A percentile compares a stretch with the other conserved stretches of the same genome.
Conservation (phyloP, 208 protist species). For the Trypanosoma vivax region DNA sequence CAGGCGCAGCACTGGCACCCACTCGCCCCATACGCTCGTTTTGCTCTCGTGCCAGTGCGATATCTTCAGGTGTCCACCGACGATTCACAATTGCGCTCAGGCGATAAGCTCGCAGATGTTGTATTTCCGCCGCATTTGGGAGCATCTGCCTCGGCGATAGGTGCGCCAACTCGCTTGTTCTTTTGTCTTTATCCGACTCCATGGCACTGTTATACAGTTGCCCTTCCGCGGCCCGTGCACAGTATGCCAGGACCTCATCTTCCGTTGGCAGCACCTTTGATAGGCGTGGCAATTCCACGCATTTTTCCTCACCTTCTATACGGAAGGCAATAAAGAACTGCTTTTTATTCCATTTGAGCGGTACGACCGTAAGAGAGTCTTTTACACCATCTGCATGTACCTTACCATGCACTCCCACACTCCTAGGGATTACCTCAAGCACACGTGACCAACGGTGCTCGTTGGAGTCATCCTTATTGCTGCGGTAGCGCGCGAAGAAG, state of each 20-base stretch:
- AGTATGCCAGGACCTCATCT: slow-evolving; percentile 57
- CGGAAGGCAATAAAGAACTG: slow-evolving; percentile 46
- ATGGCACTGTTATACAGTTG: slow-evolving; percentile 23
- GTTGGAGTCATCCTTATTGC: slow-evolving; percentile 26
- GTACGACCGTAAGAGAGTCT: slow-evolving; percentile 7
- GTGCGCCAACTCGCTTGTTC: neutral
- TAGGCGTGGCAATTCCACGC: slow-evolving; percentile 41
- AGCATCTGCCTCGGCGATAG: slow-evolving; percentile 25
- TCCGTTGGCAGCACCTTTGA: slow-evolving; percentile 46
- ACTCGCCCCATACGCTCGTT: slow-evolving; percentile 21
- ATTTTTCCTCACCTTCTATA: slow-evolving; percentile 44
- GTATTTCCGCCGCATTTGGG: slow-evolving; percentile 37
- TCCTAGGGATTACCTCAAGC: slow-evolving; percentile 11
- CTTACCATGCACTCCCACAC: neutral
- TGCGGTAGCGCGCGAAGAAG: slow-evolving; percentile 65
- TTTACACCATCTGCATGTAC: slow-evolving; percentile 1
- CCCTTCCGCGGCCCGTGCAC: slow-evolving; percentile 20
- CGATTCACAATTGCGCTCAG: slow-evolving; percentile 33
- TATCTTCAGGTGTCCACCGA: slow-evolving; percentile 41
- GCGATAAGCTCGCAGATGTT: slow-evolving; percentile 29
- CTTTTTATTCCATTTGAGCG: slow-evolving; percentile 45
- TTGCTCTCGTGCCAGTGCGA: slow-evolving; percentile 31
- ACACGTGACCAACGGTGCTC: slow-evolving; percentile 62
- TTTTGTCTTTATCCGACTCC: slow-evolving; percentile 8
- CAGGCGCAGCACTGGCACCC: slow-evolving; percentile 24